phyloP scores from a whole-genome alignment of 352 stramenopile genomes.

The Globisporangium cederbergense region DNA sequence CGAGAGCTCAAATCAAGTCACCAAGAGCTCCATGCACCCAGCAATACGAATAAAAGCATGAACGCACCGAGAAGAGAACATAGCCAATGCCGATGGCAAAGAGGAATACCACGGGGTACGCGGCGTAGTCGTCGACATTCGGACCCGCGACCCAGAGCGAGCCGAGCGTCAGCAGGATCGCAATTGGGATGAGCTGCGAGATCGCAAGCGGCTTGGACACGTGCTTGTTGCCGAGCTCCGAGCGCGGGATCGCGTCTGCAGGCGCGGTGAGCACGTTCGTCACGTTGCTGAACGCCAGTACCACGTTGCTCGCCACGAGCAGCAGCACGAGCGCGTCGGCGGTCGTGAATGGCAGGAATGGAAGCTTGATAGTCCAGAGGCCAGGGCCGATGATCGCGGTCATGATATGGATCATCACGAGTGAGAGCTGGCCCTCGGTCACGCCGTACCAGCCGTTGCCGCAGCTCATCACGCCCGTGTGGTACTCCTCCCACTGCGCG shows the following conservation, averaged over 20 bases:
- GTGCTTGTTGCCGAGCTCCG: conserved; percentile 83
- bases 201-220: conserved; percentile 78
- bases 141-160: conserved; percentile 73
- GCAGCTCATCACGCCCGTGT: conserved; percentile 88
- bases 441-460: conserved; percentile 83
- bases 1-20: conserved; percentile 3
- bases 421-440: conserved; percentile 77
- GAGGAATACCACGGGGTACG: conserved; percentile 76
- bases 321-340: conserved; percentile 52
- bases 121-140: conserved; percentile 54
- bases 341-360: conserved; percentile 35
- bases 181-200: conserved; percentile 70
- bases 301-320: conserved; percentile 71
- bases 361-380: conserved; percentile 52
- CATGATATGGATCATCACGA: conserved; percentile 63
- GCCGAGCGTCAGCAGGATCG: conserved; percentile 50
- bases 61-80: conserved; percentile 79
- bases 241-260: conserved; percentile 45
- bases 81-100: conserved; percentile 79
- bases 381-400: conserved; percentile 51
- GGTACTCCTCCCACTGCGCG: conserved; percentile 88
- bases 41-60: background rate
- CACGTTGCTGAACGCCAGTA: conserved; percentile 75
- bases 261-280: conserved; percentile 61
- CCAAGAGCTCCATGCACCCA: background rate